Percentiles rank a stretch among this genome's conserved stretches.
Evolutionary conservation across 371 early-diverging fungal species (phyloP).

Genomic region (Choanephora cucurbitarum): DNA sequence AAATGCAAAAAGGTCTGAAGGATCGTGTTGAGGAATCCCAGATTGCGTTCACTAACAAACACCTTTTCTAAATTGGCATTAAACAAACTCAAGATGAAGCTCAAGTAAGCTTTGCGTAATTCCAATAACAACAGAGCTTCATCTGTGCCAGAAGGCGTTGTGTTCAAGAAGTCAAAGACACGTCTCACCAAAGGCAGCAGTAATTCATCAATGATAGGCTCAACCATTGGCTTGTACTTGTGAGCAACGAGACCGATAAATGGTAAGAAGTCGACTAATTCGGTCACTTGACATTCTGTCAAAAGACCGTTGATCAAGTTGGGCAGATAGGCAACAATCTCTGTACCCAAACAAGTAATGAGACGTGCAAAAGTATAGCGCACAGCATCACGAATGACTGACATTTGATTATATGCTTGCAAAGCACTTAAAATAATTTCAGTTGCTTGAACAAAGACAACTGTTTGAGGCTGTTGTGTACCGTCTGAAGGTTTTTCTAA

Average conservation of each 20-base stretch:
- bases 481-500: constrained; percentile 43
- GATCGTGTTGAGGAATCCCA: constrained; percentile 71
- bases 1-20: constrained; percentile 80
- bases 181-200: constrained; percentile 79
- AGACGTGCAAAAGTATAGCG: constrained; percentile 87
- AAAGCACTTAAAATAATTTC: constrained; percentile 79
- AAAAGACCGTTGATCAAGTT: constrained; percentile 80
- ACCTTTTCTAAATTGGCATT: constrained; percentile 79
- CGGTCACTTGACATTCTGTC: constrained; percentile 73
- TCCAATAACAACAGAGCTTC: constrained; percentile 77
- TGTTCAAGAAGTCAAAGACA: constrained; percentile 82
- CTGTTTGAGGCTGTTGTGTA: constrained; percentile 58
- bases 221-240: constrained; percentile 78
- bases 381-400: constrained; percentile 81
- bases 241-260: constrained; percentile 83
- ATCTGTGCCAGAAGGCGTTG: constrained; percentile 87
- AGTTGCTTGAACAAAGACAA: constrained; percentile 80
- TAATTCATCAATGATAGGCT: constrained; percentile 72
- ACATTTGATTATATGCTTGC: constrained; percentile 65
- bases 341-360: constrained; percentile 84
- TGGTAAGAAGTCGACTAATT: constrained; percentile 86
- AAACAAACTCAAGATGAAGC: constrained; percentile 81
- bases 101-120: constrained; percentile 82
- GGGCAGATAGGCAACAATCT: constrained; percentile 80
- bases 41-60: constrained; percentile 76